These are phyloP conservation scores for Candida schatavii DNA, from an alignment of 805 yeast genomes.

Conservation along the genomic window DNA sequence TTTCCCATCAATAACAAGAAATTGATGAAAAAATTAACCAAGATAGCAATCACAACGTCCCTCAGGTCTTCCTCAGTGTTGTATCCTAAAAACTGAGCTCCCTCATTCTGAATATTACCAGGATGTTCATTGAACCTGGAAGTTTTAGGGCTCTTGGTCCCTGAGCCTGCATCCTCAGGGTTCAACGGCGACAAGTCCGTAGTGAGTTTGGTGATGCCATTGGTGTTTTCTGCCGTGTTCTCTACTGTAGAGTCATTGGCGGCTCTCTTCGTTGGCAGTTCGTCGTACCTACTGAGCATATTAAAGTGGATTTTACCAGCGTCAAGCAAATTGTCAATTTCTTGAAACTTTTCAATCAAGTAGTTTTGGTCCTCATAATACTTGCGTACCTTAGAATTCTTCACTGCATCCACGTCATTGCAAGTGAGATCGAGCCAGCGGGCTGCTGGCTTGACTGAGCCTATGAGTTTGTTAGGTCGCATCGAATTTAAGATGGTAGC, in stretches of 20 bases:
- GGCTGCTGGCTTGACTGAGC: slow-evolving; percentile 26
- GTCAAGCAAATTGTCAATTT: slow-evolving; percentile 64
- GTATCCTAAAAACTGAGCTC: slow-evolving; percentile 52
- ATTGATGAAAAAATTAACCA: slow-evolving; percentile 62
- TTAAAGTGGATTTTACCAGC: slow-evolving; percentile 61
- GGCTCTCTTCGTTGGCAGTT: slow-evolving; percentile 23
- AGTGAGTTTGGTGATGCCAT: slow-evolving; percentile 6
- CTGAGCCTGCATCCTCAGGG: background rate
- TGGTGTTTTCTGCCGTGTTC: background rate
- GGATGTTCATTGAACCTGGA: slow-evolving; percentile 47
- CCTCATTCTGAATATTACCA: slow-evolving; percentile 57
- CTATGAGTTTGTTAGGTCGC: slow-evolving; percentile 36
- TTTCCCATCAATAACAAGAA: slow-evolving; percentile 59
- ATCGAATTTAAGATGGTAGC: slow-evolving; percentile 15
- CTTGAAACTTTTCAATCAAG: slow-evolving; percentile 52
- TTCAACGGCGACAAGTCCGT: background rate
- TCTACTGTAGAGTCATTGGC: slow-evolving; percentile 48
- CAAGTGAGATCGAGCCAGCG: slow-evolving; percentile 26
- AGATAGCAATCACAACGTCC: slow-evolving; percentile 57
- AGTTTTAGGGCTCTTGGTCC: slow-evolving; percentile 16
- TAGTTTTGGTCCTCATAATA: slow-evolving; percentile 62
- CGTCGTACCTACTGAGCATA: slow-evolving; percentile 39
- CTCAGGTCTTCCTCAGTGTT: slow-evolving; percentile 40
- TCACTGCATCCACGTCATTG: slow-evolving; percentile 15
- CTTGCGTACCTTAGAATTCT: slow-evolving; percentile 25